A percentile compares a stretch with the other conserved stretches of the same genome.
Conservation (phyloP, 805 yeast genomes). For the Kuraishia molischiana region DNA sequence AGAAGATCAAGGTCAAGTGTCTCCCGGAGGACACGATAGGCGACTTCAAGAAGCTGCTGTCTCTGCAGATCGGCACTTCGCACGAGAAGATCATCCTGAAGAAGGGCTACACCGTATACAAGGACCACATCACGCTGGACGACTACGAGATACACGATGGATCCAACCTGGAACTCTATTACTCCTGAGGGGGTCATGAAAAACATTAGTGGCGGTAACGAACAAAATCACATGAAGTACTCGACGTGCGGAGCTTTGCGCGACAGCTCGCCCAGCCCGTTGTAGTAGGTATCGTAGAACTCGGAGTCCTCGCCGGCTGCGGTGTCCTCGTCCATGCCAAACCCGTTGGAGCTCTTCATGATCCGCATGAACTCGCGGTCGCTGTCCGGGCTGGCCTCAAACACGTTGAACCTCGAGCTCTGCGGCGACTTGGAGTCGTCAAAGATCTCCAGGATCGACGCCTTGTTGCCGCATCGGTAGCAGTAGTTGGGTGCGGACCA, state of each 20-base stretch:
- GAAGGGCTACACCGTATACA: slow-evolving; percentile 76
- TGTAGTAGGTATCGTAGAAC: slow-evolving; percentile 1
- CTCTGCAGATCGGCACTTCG: slow-evolving; percentile 74
- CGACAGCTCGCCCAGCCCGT: slow-evolving; percentile 3
- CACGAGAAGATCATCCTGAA: slow-evolving; percentile 61
- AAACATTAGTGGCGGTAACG: not conserved
- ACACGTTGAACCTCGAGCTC: slow-evolving; percentile 69
- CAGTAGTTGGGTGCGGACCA: slow-evolving; percentile 99
- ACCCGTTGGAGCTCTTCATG: slow-evolving; percentile 25
- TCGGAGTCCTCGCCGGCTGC: slow-evolving; percentile 1
- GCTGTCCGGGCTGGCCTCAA: slow-evolving; percentile 95
- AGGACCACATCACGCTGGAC: slow-evolving; percentile 86
- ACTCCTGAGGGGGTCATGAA: slow-evolving; percentile 27
- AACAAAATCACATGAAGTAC: slow-evolving; percentile 22
- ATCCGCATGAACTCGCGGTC: slow-evolving; percentile 40
- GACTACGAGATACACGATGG: slow-evolving; percentile 94
- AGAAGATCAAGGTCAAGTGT: slow-evolving; percentile 81
- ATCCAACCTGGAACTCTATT: slow-evolving; percentile 76
- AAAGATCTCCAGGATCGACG: slow-evolving; percentile 84
- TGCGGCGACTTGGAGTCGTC: slow-evolving; percentile 52
- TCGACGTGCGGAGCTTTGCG: slow-evolving; percentile 29
- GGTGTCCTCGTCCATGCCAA: slow-evolving; percentile 5
- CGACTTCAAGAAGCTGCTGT: slow-evolving; percentile 78
- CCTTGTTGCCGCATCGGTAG: slow-evolving; percentile 93
- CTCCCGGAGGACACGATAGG: slow-evolving; percentile 78